These are phyloP conservation scores for Wickerhamiella kurtzmanii DNA, from an alignment of 805 yeast genomes.

Conservation along the genomic window DNA sequence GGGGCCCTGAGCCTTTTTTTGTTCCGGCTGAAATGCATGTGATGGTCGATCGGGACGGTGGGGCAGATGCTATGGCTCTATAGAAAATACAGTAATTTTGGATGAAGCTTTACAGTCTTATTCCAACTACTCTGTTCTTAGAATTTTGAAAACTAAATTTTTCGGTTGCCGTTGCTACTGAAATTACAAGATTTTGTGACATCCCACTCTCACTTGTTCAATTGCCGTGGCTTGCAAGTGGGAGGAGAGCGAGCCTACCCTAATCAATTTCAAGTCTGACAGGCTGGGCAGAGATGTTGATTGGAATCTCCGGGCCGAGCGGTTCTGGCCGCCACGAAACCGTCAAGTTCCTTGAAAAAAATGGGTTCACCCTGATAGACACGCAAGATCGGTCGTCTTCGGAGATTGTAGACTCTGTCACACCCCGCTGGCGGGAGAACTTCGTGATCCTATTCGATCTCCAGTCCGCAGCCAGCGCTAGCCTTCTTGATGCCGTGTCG, in stretches of 20 bases:
- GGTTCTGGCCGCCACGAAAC: slow-evolving; percentile 57
- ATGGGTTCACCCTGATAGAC: slow-evolving; percentile 36
- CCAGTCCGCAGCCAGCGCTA: slow-evolving; percentile 15
- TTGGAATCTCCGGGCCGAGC: slow-evolving; percentile 60
- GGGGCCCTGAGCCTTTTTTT: too few species aligned
- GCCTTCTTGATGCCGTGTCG: slow-evolving; percentile 34
- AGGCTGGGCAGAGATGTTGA: slow-evolving; percentile 55
- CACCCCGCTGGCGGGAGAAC: slow-evolving; percentile 49
- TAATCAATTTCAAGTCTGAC: background rate
- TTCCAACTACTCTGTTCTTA: too few species aligned
- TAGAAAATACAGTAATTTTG: too few species aligned
- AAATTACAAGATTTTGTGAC: background rate
- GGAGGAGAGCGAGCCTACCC: background rate
- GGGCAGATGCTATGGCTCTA: too few species aligned
- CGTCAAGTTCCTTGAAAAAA: slow-evolving; percentile 40
- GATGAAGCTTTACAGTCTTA: too few species aligned
- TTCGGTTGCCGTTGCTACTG: too few species aligned
- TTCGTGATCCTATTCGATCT: slow-evolving; percentile 43
- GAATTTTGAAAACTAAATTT: too few species aligned
- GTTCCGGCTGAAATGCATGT: too few species aligned
- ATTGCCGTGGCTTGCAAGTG: too few species aligned
- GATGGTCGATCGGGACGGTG: too few species aligned
- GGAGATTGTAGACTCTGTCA: slow-evolving; percentile 45
- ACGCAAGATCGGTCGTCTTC: slow-evolving; percentile 21
- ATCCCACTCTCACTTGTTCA: too few species aligned